Base-by-base conservation (phyloP, 2,329 filamentous ascomycete species). In the Aureobasidium sp. region DNA sequence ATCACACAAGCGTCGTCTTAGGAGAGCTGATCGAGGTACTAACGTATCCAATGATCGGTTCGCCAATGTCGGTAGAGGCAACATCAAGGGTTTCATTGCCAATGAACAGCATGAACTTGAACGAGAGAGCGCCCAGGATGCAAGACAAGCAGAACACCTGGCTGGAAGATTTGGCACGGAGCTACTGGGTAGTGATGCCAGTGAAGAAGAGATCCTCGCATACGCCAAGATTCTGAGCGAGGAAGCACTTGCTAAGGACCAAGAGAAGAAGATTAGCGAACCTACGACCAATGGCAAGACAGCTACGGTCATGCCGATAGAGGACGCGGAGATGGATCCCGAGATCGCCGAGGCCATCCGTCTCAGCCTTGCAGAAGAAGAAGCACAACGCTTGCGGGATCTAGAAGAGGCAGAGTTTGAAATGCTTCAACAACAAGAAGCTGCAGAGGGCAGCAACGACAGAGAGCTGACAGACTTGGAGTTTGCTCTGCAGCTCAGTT, bases 81-180 rank as follows among this genome's bases (percentile, higher is more conserved):
- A 88, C 29, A 79, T 96, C 39, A 84, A 86, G 63, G 87, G 88
- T 65, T 92, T 92, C 69, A 97, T 97, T 64, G 86, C 86, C 44
- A 88, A 89, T n/a, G 93, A 97, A 73, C 84, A 88, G 66, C 81
- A 86, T 47, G 91, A 96, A 71, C 81, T 97, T 60, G 86, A 88
- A 61, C 82, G 82, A 9, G 90, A 96, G 69, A 85, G 87, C 66
- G 78, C 86, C 34, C 81, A 84, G 47, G 83, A 84, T 41, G 80
- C 81, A 29, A 86, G 86, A 61, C 87, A 95, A 69, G 80, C 85
- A 60, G 82, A 85, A 16, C 85, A 86, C 29, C 79, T 97, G 30
- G 87, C 85, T 39, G 86, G 84, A 34, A 85, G 93, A 39, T 99
- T 96, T 69, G 94, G 94, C 6, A 85, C 94, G 2, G 90, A 91